Evolutionary conservation across 2,329 filamentous ascomycete species (phyloP), one percentile per base, ranked within the genome.

Genomic region (Fusarium sp.): DNA sequence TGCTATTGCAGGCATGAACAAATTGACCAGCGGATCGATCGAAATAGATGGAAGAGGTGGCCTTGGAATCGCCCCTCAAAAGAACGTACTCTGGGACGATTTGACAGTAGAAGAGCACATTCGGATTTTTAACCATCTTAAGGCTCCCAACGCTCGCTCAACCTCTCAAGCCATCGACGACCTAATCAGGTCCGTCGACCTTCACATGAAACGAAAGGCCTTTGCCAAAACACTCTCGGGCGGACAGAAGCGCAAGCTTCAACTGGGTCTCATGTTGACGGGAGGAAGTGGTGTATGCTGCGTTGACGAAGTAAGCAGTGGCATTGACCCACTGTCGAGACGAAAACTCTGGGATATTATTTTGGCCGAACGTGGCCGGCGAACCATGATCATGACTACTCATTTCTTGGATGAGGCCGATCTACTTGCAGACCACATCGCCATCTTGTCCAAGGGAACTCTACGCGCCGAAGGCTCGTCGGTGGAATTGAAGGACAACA

Each of bases 381-480:
- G 94, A 42, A 97, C 94, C 0, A 92, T 97, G 72, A 88, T 98
- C 42, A 80, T 98, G 59, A 98, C 94, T 0, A 98, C 94, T 0
- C 95, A 98, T 78, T 98, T 97, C 78, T 84, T 98, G 10, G 95
- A 98, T 74, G 95, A 98, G 79, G 95, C 94, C 1, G 94, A 98
- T 75, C 84, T 97, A 2, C 85, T 98, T 1, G 92, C 94, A 0
- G 95, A 98, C 75, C 91, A 94, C 65, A 97, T 98, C 69, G 92
- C 91, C 3, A 93, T 98, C 54, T 82, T 98, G 13, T 97, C 93
- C 5, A 94, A 94, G 76, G 94, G 94, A 21, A 89, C 89, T 3
- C 84, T 97, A 3, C 92, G 93, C 57, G 94, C 93, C 0, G 85
- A 93, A 71, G 94, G 94, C 5, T 94, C 94, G 4, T 94, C 93